Base-by-base conservation (phyloP, 169 alveolate genomes). In the Neospora caninum region DNA sequence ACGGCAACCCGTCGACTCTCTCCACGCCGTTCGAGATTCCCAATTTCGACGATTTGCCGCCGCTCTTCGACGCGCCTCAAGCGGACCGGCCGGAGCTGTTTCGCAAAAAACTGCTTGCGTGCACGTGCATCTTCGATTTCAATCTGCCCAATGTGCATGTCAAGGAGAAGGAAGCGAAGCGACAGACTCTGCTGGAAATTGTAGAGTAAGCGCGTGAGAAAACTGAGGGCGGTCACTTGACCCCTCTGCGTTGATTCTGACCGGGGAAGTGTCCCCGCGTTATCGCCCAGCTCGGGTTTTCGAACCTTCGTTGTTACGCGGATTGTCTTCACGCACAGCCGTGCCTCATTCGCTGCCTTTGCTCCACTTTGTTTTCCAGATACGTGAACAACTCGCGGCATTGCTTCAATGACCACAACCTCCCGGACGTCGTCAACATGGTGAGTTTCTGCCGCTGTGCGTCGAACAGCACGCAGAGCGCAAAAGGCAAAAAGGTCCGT, bases 111-210 rank as follows among this genome's bases (percentile, higher is more conserved):
- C 96, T 97, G 73, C 96, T 95, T 43, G 99, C 98, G 34, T 97
- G 99, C 93, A 96, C 97, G 36, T 94, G 96, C 29, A 97, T 96
- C 70, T 96, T 96, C 69, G 98, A 97, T 92, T 97, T 97, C 92
- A 92, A 78, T 31, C 88, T 43, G 70, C 96, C 73, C 91, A 93
- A 94, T 87, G 94, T 70, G 91, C 86, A 78, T n/a, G 69, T 92
- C 95, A 95, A 84, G 93, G 96, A 88, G 95, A 98, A 97, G 49
- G 99, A 98, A 91, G 94, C 97, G 82, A 98, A 98, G 94, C 93
- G 98, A 69, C 98, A 97, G 91, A 97, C 98, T 20, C 96, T 98
- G 42, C 94, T 98, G 91, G 99, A 98, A 94, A 96, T 98, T 39
- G 98, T 98, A 53, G 99, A 98, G 97, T 97, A 94, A 27, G 92